Evolutionary conservation across 2,329 filamentous ascomycete genomes (phyloP), one percentile per base, ranked within the genome.

Genomic region (Fusarium sp.): DNA sequence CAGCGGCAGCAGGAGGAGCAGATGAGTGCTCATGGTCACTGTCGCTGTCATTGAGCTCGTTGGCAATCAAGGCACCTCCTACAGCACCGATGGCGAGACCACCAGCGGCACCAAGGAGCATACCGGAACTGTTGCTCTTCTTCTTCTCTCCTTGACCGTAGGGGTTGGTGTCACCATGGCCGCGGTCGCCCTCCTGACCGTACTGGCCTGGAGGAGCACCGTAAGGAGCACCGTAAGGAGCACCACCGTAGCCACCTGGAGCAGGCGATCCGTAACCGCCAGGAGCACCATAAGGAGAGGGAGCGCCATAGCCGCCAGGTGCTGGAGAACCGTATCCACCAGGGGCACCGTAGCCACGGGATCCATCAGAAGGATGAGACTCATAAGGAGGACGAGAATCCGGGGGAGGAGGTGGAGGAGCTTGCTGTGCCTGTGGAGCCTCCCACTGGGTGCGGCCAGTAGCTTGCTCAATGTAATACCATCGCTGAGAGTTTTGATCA

Each of bases 391-490:
- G 67, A 52, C 71, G 70, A 33, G 67, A 70, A 41, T 69, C 69
- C 15, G 67, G 52, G 5, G 69, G 69, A 54, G 68, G 65, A n/a
- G 75, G 73, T 46, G 63, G 63, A 37, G 74, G 57, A 3, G 71
- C 70, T 51, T 77, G 74, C 13, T 79, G 47, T 26, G 47, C 47
- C 47, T 51, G 78, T 4, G 89, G 88, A 16, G 83, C 81, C 65
- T 90, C 87, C 89, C 89, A 91, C 77, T 91, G 88, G 0, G 87
- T 85, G 60, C 83, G 84, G 20, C 88, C 87, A 13, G 87, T 87
- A 46, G 85, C 81, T 58, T 87, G 80, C 76, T 91, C 88, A 58
- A 88, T 82, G 73, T 89, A 92, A 79, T 87, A 91, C 81, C 87
- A 91, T 57, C 87, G 86, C 74, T 89, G 86, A 62, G 83, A 80